phyloP scores from a whole-genome alignment of 1,284 basidiomycete genomes.

The Entoloma clypeatum region DNA sequence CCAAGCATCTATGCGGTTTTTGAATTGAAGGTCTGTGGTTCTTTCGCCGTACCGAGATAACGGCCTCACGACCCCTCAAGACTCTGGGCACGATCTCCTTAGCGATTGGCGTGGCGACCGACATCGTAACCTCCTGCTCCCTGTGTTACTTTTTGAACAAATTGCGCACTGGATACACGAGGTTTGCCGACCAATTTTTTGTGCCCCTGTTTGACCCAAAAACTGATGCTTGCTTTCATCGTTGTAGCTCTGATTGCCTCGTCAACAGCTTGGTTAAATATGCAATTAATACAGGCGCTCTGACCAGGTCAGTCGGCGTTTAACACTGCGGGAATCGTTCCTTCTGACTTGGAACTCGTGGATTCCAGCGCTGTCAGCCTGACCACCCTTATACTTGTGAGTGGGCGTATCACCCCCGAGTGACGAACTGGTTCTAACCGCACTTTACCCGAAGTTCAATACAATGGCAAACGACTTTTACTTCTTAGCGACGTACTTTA shows the following conservation, averaged over 20 bases:
- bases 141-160: conserved; percentile 38
- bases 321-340: background rate
- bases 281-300: conserved; percentile 55
- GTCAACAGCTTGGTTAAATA: conserved; percentile 46
- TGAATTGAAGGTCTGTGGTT: conserved; percentile 30
- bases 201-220: background rate
- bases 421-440: conserved; percentile 6
- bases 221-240: background rate
- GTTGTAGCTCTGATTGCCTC: conserved; percentile 55
- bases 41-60: background rate
- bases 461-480: conserved; percentile 55
- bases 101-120: conserved; percentile 37
- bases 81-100: conserved; percentile 37
- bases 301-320: conserved; percentile 60
- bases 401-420: conserved; percentile 18
- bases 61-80: conserved; percentile 18
- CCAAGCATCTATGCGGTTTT: conserved; percentile 32
- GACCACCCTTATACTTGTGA: conserved; percentile 52
- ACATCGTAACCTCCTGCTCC: conserved; percentile 37
- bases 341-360: conserved; percentile 7
- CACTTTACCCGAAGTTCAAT: conserved; percentile 35
- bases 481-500: conserved; percentile 57
- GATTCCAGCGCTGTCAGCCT: conserved; percentile 51
- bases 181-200: conserved; percentile 20
- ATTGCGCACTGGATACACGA: conserved; percentile 36